Evolutionary conservation across 805 yeast species (phyloP), one percentile per base, ranked within the genome.

Genomic region (Metschnikowia colocasiae): DNA sequence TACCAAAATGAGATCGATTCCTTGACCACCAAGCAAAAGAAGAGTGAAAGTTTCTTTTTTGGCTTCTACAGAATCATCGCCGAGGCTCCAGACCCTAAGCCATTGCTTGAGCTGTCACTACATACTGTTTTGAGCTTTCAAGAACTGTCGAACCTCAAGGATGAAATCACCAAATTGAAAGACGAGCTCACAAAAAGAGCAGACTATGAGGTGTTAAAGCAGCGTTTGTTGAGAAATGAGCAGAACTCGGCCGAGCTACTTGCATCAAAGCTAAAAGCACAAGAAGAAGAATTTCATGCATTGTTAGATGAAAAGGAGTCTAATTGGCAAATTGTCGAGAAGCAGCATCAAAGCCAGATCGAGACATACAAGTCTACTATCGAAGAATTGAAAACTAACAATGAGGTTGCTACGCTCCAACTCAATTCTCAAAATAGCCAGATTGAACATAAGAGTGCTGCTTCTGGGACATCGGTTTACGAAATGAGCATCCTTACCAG

Each of bases 41-140:
- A 65, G 38, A 80, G 87, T 1, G 98, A 94, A 59, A 71, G 76
- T 32, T 75, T 82, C 26, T 85, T 94, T 59, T 79, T 90, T 61
- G 81, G 82, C 16, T 73, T 87, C 19, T 92, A 92, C 68, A 73
- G 87, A 47, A 73, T 81, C 13, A 68, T 92, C 4, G 87, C 90
- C 4, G 96, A 91, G 62, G 91, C 95, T 0, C 97, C 97, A 0
- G 97, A 92, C 67, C 98, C 98, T 1, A 80, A 77, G 51, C 95
- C 96, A 4, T 64, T 91, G 35, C 68, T 92, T 48, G 86, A 85
- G 56, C 76, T 81, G 32, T 80, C 91, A 1, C 61, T 86, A 23
- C 87, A 83, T 42, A 78, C 87, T 4, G 79, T 85, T 6, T 64
- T 75, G 3, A 76, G 78, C 16, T 71, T 76, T 1, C 70, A 76